Evolutionary conservation across 2,329 filamentous ascomycete genomes (phyloP).

Genomic region (Calonectria henricotiae): DNA sequence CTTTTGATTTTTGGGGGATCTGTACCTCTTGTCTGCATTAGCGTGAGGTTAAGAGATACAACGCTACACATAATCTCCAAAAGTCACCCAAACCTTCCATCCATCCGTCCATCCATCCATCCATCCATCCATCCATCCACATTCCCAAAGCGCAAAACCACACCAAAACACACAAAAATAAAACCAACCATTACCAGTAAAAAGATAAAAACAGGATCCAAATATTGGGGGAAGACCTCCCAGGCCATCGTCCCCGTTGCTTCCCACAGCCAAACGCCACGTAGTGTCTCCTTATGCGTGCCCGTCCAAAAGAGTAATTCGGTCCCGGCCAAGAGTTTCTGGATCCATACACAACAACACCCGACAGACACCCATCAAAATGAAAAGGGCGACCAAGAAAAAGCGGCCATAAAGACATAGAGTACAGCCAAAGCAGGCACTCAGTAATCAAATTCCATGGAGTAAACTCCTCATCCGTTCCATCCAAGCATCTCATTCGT

Average conservation of each 20-base stretch:
- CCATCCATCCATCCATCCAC: constrained; percentile 1
- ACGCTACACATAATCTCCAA: constrained; percentile 24
- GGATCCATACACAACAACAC: constrained; percentile 36
- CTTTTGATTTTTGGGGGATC: constrained; percentile 33
- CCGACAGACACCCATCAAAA: constrained; percentile 27
- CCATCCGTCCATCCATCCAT: constrained; percentile 1
- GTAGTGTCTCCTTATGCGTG: constrained; percentile 44
- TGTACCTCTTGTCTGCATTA: constrained; percentile 42
- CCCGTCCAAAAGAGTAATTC: constrained; percentile 35
- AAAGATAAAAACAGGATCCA: constrained; percentile 33
- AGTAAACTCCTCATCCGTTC: constrained; percentile 32
- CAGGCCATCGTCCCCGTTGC: constrained; percentile 39
- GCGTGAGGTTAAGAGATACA: constrained; percentile 6
- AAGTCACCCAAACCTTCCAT: constrained; percentile 24
- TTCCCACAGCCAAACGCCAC: constrained; percentile 50
- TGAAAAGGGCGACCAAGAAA: constrained; percentile 5
- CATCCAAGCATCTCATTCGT: constrained; percentile 21
- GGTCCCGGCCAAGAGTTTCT: constrained; percentile 21
- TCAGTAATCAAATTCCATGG: constrained; percentile 25
- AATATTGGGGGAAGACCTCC: constrained; percentile 18
- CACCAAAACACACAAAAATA: constrained; percentile 20
- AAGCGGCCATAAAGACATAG: constrained; percentile 3
- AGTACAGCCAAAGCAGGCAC: constrained; percentile 17
- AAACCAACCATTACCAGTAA: constrained; percentile 10
- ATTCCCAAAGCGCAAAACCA: constrained; percentile 33